A percentile compares a stretch with the other conserved stretches of the same genome.
phyloP scores from a whole-genome alignment of 2,329 filamentous ascomycete species.

The Ilyonectria destructans region DNA sequence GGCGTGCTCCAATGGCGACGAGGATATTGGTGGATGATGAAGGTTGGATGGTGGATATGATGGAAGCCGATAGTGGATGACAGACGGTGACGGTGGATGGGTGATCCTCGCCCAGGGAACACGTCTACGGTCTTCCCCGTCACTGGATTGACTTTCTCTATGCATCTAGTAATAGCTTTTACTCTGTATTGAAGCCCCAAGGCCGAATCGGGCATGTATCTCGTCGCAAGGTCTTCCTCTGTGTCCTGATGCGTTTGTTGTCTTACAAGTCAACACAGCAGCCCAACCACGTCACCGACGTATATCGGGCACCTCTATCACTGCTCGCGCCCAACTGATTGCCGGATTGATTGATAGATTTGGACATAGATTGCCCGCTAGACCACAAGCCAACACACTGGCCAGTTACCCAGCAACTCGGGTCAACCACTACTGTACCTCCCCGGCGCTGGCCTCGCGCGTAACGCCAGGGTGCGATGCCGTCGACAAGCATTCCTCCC shows the following conservation, averaged over 20 bases:
- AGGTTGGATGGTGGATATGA: too few relatives aligned
- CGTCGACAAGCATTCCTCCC: constrained; percentile 22
- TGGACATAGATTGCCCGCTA: neutral
- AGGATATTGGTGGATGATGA: neutral
- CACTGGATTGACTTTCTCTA: neutral
- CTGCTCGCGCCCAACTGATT: neutral
- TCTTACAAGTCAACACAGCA: constrained; percentile 3
- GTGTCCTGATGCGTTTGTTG: neutral
- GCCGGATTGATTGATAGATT: neutral
- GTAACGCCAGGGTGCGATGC: constrained; percentile 25
- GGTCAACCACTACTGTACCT: neutral
- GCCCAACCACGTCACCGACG: neutral
- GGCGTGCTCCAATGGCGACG: neutral
- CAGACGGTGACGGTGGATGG: neutral
- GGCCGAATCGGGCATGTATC: constrained; percentile 3
- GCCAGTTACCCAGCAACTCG: constrained; percentile 30
- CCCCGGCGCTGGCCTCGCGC: constrained; percentile 19
- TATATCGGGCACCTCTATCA: neutral
- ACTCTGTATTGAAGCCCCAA: neutral
- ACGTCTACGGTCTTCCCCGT: neutral
- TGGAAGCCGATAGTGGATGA: too few relatives aligned
- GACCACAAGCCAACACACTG: neutral
- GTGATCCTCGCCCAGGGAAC: neutral
- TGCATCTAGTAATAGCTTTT: constrained; percentile 3
- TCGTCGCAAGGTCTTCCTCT: constrained; percentile 18